phyloP scores from a whole-genome alignment of 805 yeast genomes.

The Priceomyces haplophilus region DNA sequence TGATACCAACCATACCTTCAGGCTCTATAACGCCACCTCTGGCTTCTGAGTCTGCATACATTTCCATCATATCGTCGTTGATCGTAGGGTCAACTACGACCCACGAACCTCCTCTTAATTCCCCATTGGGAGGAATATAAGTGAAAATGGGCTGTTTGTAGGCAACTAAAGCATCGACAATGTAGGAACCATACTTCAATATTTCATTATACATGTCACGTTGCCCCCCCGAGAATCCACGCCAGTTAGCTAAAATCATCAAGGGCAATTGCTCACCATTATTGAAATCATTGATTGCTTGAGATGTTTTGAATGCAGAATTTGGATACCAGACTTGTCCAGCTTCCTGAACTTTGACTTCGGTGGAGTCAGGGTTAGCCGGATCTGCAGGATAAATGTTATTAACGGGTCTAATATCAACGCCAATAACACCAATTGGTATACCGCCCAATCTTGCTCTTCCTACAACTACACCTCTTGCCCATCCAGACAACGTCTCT shows the following conservation, averaged over 20 bases:
- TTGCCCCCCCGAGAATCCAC: slow-evolving; percentile 99
- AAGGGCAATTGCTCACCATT: slow-evolving; percentile 96
- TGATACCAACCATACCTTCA: slow-evolving; percentile 98
- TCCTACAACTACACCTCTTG: slow-evolving; percentile 97
- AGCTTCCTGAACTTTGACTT: slow-evolving; percentile 84
- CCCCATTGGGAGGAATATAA: slow-evolving; percentile 97
- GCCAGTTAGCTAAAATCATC: slow-evolving; percentile 98
- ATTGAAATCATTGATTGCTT: slow-evolving; percentile 96
- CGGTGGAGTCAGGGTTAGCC: slow-evolving; percentile 94
- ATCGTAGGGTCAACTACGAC: slow-evolving; percentile 99
- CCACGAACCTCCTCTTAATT: slow-evolving; percentile 99
- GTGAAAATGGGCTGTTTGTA: slow-evolving; percentile 96
- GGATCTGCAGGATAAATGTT: slow-evolving; percentile 96
- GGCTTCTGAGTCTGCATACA: slow-evolving; percentile 95
- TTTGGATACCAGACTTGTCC: slow-evolving; percentile 99
- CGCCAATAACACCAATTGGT: slow-evolving; percentile 97
- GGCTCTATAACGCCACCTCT: slow-evolving; percentile 99
- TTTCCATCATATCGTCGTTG: slow-evolving; percentile 96
- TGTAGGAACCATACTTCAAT: slow-evolving; percentile 92
- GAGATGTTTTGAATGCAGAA: slow-evolving; percentile 98
- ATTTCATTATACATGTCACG: slow-evolving; percentile 99
- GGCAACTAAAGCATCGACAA: slow-evolving; percentile 94
- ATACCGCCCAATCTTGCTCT: slow-evolving; percentile 99
- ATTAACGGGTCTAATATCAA: slow-evolving; percentile 87
- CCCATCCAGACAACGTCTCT: slow-evolving; percentile 98